Evolutionary conservation across 441 rosid species (phyloP), one percentile per base, ranked within the genome.

Genomic region (Populus hybrid): DNA sequence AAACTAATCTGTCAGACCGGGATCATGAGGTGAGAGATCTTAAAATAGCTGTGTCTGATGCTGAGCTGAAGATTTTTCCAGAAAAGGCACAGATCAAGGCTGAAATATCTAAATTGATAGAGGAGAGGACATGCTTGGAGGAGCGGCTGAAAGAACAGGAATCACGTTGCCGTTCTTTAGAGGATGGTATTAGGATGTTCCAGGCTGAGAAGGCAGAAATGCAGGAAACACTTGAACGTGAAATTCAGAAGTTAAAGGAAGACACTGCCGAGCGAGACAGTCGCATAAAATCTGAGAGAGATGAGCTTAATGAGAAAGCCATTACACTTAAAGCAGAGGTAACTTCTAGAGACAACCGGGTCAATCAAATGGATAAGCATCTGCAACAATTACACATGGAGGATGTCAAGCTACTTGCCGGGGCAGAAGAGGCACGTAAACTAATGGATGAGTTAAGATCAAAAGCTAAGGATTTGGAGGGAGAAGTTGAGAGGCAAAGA

Each of bases 1-100:
- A 93, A 78, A 77, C 82, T 53, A 93, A 94, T 83, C 89, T 93
- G 81, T 86, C 92, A 11, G 94, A 87, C 82, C 88, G 93, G 79
- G 94, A 91, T 89, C 83, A 84, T 7, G n/a, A n/a, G n/a, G n/a
- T n/a, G n/a, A n/a, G n/a, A n/a, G n/a, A n/a, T n/a, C n/a, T n/a
- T n/a, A n/a, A n/a, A n/a, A n/a, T n/a, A n/a, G n/a, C n/a, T n/a
- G n/a, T n/a, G n/a, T n/a, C n/a, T n/a, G n/a, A n/a, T n/a, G 94
- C 97, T 20, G 97, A 95, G 85, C 75, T 88, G 87, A 94, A 91
- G 84, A 90, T 94, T 64, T 91, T 87, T 53, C 91, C 94, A 0
- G 99, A 92, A 78, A 95, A 95, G 65, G 85, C 88, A 36, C 91
- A 85, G 80, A 89, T 92, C 26, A 90, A 88, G 73, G 90, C 90